Base-by-base conservation (phyloP, 371 early-diverging fungal species). In the Globomyces sp. region DNA sequence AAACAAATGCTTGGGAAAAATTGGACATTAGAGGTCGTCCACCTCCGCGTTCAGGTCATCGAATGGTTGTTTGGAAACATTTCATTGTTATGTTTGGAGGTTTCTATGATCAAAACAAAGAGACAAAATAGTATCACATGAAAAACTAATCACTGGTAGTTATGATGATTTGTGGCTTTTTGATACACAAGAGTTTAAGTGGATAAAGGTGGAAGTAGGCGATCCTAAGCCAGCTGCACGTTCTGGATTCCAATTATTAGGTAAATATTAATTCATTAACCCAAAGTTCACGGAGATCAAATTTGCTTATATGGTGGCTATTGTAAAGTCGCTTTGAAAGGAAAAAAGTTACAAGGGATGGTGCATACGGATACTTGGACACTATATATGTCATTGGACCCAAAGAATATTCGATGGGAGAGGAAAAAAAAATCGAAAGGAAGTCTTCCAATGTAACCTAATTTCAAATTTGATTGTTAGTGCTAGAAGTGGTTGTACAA, bases 161-260 rank as follows among this genome's bases (percentile, higher is more conserved):
- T 79, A 77, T 50, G 85, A 86, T 57, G 88, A 88, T 66, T 73
- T 85, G 24, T 83, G 84, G 79, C 71, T 86, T 8, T 88, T 86
- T 72, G 85, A 88, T 58, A 85, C 83, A 0, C 64, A 67, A 34
- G 81, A 83, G 11, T 85, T 80, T 69, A 82, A 71, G 63, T 88
- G 88, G 88, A 71, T 44, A 43, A 82, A 83, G 58, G 70, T 85
- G 8, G 86, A 86, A n/a, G 61, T 83, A 2, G 78, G 81, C 0
- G 84, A 81, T 2, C 77, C 80, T 11, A 75, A 71, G 0, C 87
- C 87, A 4, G 65, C 80, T 5, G 78, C 81, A 11, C 71, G 88
- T 1, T 83, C 83, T 1, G 88, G 87, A 2, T 85, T 81, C 68
- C 84, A 84, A 50, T 77, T 86, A 47, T 70, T 85, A 43, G 73